Percentiles rank a stretch among this genome's conserved stretches.
These are phyloP conservation scores for Amaranthus hypochondriacus DNA, from an alignment of 148 eudicot genomes.

Conservation along the genomic window DNA sequence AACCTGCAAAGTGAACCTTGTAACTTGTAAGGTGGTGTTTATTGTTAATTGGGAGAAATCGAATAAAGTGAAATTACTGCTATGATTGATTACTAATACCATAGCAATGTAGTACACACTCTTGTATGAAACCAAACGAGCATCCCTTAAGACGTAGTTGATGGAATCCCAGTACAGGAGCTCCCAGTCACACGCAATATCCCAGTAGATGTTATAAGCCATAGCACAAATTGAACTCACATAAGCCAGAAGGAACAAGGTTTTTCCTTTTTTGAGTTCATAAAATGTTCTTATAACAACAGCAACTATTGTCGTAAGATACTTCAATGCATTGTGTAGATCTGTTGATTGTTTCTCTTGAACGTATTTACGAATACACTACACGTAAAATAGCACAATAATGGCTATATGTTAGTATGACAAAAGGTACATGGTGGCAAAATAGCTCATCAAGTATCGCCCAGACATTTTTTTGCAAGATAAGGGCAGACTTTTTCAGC, in stretches of 20 bases:
- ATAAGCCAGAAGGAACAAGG: constrained; percentile 53
- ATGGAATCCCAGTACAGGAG: constrained; percentile 55
- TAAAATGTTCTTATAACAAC: constrained; percentile 60
- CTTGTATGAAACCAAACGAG: constrained; percentile 50
- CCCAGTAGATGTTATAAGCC: constrained; percentile 66
- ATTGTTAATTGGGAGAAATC: background rate
- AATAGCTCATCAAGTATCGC: no score
- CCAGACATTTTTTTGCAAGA: no score
- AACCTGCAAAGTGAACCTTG: constrained; percentile 35
- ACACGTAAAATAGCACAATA: constrained; percentile 4
- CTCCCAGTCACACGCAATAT: constrained; percentile 76
- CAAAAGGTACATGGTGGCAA: background rate
- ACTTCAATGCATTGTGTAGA: constrained; percentile 56
- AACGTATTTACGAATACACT: constrained; percentile 72
- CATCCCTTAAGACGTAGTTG: constrained; percentile 58
- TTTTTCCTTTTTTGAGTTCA: constrained; percentile 36
- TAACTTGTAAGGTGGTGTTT: background rate
- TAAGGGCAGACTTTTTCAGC: background rate
- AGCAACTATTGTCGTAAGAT: constrained; percentile 68
- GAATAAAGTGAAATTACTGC: background rate
- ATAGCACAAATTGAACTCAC: constrained; percentile 56
- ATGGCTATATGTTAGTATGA: background rate
- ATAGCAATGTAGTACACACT: constrained; percentile 66
- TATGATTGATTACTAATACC: constrained; percentile 32
- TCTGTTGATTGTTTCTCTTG: constrained; percentile 52